Evolutionary conservation across 495 filamentous ascomycete species (phyloP), one percentile per base, ranked within the genome.

Genomic region (Aspergillus affinis): DNA sequence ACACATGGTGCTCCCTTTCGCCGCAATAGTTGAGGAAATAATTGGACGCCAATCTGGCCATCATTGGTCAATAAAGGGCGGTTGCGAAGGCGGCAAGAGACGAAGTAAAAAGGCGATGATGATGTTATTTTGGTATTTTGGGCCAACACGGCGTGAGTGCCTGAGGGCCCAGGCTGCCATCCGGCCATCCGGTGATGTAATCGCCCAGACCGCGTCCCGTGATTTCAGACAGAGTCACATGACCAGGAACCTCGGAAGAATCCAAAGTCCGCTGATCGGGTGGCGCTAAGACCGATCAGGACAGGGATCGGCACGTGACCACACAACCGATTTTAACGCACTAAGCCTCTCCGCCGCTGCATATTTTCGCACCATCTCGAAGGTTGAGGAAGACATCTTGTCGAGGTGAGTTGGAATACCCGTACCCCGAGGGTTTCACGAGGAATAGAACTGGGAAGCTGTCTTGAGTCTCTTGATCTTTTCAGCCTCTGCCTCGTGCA

Each of bases 351-450:
- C 69, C 61, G 54, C 64, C 69, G 60, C 60, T 60, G 59, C 52
- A 61, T 62, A 72, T 62, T 74, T 76, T 72, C 69, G 47, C 63
- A 73, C 72, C 66, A 74, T 69, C 67, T 48, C 61, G 69, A 79
- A 78, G 79, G 80, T 82, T 82, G 73, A 82, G 80, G 80, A 82
- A 80, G 80, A 82, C 80, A 82, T 67, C 63, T 74, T 82, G 80
- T 82, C 76, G 77, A 84, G 81, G 81, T 83, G 61, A 74, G 80
- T 58, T 51, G 23, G 41, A 26, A 10, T 49, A 10, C 55, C 52
- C 17, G 7, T 54, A 23, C 32, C 54, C 36, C 15, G 36, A 41
- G 13, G 36, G 3, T 29, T 26, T 41, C 32, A 17, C 9, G 12
- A 26, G 23, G 23, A 13, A 26, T 41, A 10, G n/a, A 45, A 10